Evolutionary conservation across 768 basidiomycete species (phyloP).

Genomic region (Gloeostereum incarnatum): DNA sequence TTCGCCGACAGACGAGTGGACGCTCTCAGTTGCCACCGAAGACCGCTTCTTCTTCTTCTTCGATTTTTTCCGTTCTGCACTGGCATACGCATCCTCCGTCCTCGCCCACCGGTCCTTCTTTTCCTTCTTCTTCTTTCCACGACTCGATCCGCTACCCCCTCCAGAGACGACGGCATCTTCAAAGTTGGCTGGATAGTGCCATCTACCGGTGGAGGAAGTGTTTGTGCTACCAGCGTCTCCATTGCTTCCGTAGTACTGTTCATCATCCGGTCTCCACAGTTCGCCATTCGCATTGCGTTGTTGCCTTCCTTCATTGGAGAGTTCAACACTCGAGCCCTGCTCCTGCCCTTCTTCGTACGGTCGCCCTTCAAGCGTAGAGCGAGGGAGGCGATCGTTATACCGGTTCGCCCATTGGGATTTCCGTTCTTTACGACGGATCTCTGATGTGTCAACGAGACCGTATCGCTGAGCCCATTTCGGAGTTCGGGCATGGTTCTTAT

Average conservation of each 20-base stretch:
- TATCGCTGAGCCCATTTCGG: constrained; percentile 92
- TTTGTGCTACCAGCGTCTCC: constrained; percentile 22
- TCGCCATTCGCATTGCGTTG: constrained; percentile 37
- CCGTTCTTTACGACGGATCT: constrained; percentile 67
- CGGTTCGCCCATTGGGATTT: constrained; percentile 84
- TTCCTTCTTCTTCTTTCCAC: constrained; percentile 56
- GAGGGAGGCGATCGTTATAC: constrained; percentile 73
- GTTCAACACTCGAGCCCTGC: constrained; percentile 29
- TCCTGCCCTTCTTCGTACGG: constrained; percentile 78
- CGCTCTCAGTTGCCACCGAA: constrained; percentile 26
- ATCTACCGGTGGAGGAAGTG: constrained; percentile 41
- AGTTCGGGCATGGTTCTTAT: constrained; percentile 87
- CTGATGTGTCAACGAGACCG: constrained; percentile 77
- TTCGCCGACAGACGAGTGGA: constrained; percentile 30
- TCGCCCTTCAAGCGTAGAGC: constrained; percentile 62
- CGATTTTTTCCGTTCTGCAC: constrained; percentile 32
- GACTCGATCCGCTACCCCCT: constrained; percentile 27
- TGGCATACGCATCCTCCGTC: constrained; percentile 75
- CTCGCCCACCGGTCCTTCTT: constrained; percentile 87
- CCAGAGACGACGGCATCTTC: constrained; percentile 44
- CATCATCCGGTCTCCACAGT: constrained; percentile 70
- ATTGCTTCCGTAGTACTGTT: constrained; percentile 55
- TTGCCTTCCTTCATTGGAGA: constrained; percentile 23
- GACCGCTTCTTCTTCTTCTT: constrained; percentile 58
- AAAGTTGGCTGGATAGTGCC: constrained; percentile 85